phyloP scores from a whole-genome alignment of 108 stramenopile genomes.

The Cyclotella distinguenda region DNA sequence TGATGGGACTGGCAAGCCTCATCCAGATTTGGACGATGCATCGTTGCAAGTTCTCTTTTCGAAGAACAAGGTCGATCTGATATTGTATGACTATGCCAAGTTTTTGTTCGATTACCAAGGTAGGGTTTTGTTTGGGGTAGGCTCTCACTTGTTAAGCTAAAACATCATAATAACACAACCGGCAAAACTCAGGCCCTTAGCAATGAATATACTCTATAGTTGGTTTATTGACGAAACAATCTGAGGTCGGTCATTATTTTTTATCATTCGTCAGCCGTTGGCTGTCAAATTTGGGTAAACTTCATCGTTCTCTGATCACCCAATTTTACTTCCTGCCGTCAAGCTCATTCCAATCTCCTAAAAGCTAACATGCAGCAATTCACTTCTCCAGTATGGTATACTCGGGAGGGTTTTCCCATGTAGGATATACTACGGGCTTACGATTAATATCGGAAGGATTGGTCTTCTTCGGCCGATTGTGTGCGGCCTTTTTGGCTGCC shows the following conservation, averaged over 20 bases:
- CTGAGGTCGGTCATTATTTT: too few relatives aligned
- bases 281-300: too few relatives aligned
- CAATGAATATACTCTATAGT: too few relatives aligned
- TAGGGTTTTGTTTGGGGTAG: constrained; percentile 19
- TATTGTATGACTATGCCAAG: constrained; percentile 35
- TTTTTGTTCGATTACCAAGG: constrained; percentile 45
- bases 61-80: constrained; percentile 34
- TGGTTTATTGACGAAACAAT: too few relatives aligned
- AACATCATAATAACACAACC: too few relatives aligned
- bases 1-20: background rate
- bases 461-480: constrained; percentile 80
- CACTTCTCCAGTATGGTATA: constrained; percentile 65
- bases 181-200: too few relatives aligned
- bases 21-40: background rate
- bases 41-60: constrained; percentile 10
- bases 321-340: too few relatives aligned
- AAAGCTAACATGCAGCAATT: background rate
- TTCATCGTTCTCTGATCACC: too few relatives aligned
- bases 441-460: constrained; percentile 83
- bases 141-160: too few relatives aligned
- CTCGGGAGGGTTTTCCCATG: constrained; percentile 69
- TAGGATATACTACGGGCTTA: constrained; percentile 65
- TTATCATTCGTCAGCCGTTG: too few relatives aligned
- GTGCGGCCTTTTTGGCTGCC: constrained; percentile 77
- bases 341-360: background rate